Base-by-base conservation (phyloP, 164 flowering plant genomes). In the Aristolochia fimbriata region DNA sequence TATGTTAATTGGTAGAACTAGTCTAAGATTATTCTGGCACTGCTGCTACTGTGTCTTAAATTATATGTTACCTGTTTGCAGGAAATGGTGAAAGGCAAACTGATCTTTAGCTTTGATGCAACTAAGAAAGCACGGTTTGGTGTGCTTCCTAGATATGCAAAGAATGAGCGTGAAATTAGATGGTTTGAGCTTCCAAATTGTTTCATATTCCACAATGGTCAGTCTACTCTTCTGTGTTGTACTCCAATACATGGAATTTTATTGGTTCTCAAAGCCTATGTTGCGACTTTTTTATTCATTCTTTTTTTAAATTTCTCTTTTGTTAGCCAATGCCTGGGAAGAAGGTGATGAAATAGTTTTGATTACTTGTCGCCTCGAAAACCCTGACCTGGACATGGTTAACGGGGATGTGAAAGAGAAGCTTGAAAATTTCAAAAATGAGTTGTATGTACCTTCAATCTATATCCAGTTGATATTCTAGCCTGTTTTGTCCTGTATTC, bases 171-270 rank as follows among this genome's bases (percentile, higher is more conserved):
- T 58, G 78, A 74, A 48, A 90, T 93, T 61, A 81, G 69, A 79
- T 93, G 99, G 99, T 93, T 93, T 65, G 97, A 93, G 76, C 96
- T 93, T 71, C 97, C 99, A 61, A 93, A 86, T 67, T 93, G 99
- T 74, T 93, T 81, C 78, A 86, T 93, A 70, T 93, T 93, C 73
- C 99, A 93, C 57, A 90, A 90, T 71, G 97, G 99, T 93, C 65
- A 31, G 83, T 23, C 12, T 62, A 47, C 10, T 19, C 24, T 45
- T 20, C 27, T 16, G 27, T 2, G 23, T 52, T 52, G 3, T 22
- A 9, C 46, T 13, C 60, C 27, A 15, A 25, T 51, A 21, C n/a
- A 31, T 10, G 22, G n/a, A 41, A 31, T 47, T 27, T 31, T 19
- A 1, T 15, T 62, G 10, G 52, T 10, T 22, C 21, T 65, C 55